Conservation (phyloP, 78 protist species). For the Monocercomonoides exilis region DNA sequence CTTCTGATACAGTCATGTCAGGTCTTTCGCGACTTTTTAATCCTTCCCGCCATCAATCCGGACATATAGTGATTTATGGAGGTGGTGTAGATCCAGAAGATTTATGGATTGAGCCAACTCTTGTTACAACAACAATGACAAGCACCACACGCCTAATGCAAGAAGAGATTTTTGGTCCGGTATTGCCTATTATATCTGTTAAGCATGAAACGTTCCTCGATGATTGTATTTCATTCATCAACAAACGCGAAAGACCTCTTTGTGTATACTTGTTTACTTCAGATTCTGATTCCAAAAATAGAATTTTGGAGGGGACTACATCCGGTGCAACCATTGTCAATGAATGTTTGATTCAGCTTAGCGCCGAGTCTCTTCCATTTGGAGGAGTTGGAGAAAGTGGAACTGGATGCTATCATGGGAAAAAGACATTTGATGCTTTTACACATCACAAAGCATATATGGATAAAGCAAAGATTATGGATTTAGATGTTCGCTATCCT, state of each 20-base stretch:
- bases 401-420: slow-evolving; percentile 70
- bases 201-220: background rate
- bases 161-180: slow-evolving; percentile 74
- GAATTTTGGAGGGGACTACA: background rate
- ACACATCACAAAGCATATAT: slow-evolving; percentile 50
- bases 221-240: background rate
- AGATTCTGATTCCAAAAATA: background rate
- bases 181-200: slow-evolving; percentile 52
- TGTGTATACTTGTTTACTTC: slow-evolving; percentile 62
- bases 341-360: slow-evolving; percentile 27
- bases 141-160: slow-evolving; percentile 9
- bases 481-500: background rate
- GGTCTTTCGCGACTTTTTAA: too few relatives aligned
- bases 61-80: background rate
- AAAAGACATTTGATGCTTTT: slow-evolving; percentile 48
- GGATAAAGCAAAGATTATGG: background rate
- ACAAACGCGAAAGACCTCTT: slow-evolving; percentile 48
- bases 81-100: background rate
- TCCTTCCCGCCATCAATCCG: too few relatives aligned
- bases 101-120: background rate
- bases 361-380: slow-evolving; percentile 61
- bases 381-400: slow-evolving; percentile 91
- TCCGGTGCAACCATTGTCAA: slow-evolving; percentile 46
- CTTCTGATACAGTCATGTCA: too few relatives aligned
- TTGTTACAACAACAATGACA: background rate